These are phyloP conservation scores for Colletotrichum shisoi DNA, from an alignment of 2,329 filamentous ascomycete species.

Conservation along the genomic window DNA sequence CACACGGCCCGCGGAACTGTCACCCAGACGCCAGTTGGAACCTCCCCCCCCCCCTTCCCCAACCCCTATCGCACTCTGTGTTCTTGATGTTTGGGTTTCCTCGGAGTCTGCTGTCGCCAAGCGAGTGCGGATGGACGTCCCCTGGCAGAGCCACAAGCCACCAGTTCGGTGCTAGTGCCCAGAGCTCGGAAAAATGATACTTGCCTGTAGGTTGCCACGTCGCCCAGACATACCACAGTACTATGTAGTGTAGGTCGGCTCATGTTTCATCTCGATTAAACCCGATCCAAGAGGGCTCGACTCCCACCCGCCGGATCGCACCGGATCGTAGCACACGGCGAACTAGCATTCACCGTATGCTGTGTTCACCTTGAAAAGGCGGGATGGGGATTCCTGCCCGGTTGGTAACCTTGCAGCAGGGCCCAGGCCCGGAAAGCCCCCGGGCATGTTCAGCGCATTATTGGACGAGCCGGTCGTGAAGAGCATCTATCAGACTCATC, in stretches of 20 bases:
- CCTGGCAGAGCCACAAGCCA: not conserved
- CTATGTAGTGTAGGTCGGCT: too few species aligned
- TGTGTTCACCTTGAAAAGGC: not conserved
- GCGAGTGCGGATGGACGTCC: too few species aligned
- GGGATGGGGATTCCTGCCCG: not conserved
- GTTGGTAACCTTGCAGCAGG: not conserved
- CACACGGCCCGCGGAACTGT: too few species aligned
- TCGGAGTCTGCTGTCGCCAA: too few species aligned
- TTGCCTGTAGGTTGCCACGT: not conserved
- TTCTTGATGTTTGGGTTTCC: too few species aligned
- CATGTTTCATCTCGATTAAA: not conserved
- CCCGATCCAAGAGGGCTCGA: not conserved
- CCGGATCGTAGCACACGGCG: too few species aligned
- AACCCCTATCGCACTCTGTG: too few species aligned
- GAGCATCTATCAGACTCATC: not conserved
- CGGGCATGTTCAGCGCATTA: not conserved
- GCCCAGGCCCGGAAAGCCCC: not conserved
- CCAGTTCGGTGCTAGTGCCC: not conserved
- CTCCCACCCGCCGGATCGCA: not conserved
- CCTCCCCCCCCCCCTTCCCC: too few species aligned
- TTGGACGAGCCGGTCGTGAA: too few species aligned
- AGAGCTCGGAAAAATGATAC: conserved; percentile 1
- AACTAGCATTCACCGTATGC: not conserved
- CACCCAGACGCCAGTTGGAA: too few species aligned
- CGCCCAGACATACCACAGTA: too few species aligned